phyloP scores from a whole-genome alignment of 129 eudicot species.

The Smallanthus sonchifolius region DNA sequence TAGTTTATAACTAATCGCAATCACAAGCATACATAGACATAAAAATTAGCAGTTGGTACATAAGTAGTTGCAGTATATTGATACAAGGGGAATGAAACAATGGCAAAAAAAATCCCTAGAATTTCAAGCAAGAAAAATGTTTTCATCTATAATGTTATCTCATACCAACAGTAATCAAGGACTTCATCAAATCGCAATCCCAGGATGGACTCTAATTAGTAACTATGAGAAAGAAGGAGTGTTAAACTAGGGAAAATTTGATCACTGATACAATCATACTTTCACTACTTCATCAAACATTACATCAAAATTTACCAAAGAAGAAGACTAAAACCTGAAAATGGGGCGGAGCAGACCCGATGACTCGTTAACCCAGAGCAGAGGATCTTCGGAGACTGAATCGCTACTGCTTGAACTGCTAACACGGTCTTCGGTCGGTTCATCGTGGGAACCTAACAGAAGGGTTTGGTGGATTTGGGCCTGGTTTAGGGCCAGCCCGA shows the following conservation, averaged over 20 bases:
- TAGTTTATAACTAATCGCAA: neutral
- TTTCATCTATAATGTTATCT: slow-evolving; percentile 3
- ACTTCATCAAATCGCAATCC: neutral
- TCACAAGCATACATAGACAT: neutral
- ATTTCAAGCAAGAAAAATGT: neutral
- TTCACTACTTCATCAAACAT: neutral
- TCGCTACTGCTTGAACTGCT: slow-evolving; percentile 46
- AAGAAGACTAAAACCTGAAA: slow-evolving; percentile 46
- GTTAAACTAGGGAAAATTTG: neutral
- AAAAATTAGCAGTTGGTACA: neutral
- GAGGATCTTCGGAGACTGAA: slow-evolving; percentile 69
- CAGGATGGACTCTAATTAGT: neutral
- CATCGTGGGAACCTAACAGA: slow-evolving; percentile 44
- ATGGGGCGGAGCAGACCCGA: slow-evolving; percentile 79
- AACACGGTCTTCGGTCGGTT: slow-evolving; percentile 30
- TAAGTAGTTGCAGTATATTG: neutral
- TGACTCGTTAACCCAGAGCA: slow-evolving; percentile 70
- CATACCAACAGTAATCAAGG: neutral
- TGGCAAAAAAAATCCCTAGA: neutral
- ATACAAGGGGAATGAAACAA: neutral
- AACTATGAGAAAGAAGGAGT: neutral
- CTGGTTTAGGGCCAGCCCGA: slow-evolving; percentile 77
- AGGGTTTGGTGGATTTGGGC: slow-evolving; percentile 78
- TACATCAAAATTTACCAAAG: neutral
- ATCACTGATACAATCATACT: neutral